phyloP scores from a whole-genome alignment of 768 basidiomycete species.

The Tylopilus vinaceipallidus region DNA sequence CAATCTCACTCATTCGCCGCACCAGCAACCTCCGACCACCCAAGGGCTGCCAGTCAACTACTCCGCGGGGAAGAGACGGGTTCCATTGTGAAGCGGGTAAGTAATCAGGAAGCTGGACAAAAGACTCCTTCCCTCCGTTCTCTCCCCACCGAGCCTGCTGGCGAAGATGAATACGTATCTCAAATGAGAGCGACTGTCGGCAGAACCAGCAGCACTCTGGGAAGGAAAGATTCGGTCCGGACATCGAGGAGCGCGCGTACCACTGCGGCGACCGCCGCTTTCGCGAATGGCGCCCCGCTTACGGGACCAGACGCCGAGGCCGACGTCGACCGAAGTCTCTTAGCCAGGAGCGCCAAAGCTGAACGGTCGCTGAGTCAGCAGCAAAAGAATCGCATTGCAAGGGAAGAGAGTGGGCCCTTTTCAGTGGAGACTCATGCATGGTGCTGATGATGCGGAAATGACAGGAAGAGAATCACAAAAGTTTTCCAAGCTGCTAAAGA shows the following conservation, averaged over 20 bases:
- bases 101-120: background rate
- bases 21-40: background rate
- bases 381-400: slow-evolving; percentile 51
- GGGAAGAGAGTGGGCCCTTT: slow-evolving; percentile 48
- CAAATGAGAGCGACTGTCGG: background rate
- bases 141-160: slow-evolving; percentile 18
- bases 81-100: background rate
- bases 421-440: background rate
- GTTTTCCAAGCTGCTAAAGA: slow-evolving; percentile 67
- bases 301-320: slow-evolving; percentile 46
- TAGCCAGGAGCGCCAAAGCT: slow-evolving; percentile 44
- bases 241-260: slow-evolving; percentile 24
- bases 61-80: background rate
- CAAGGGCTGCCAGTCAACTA: background rate
- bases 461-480: slow-evolving; percentile 58
- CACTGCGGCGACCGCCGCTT: slow-evolving; percentile 29
- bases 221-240: slow-evolving; percentile 23
- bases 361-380: slow-evolving; percentile 47
- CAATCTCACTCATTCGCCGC: background rate
- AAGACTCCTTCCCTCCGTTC: slow-evolving; percentile 21
- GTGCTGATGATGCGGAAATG: background rate
- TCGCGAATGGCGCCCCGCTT: slow-evolving; percentile 54
- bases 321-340: slow-evolving; percentile 39
- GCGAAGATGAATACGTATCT: background rate
- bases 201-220: background rate